Percentiles rank a stretch among this genome's conserved stretches.
These are phyloP conservation scores for Paramecium tetraurelia DNA, from an alignment of 73 alveolate genomes.

Conservation along the genomic window DNA sequence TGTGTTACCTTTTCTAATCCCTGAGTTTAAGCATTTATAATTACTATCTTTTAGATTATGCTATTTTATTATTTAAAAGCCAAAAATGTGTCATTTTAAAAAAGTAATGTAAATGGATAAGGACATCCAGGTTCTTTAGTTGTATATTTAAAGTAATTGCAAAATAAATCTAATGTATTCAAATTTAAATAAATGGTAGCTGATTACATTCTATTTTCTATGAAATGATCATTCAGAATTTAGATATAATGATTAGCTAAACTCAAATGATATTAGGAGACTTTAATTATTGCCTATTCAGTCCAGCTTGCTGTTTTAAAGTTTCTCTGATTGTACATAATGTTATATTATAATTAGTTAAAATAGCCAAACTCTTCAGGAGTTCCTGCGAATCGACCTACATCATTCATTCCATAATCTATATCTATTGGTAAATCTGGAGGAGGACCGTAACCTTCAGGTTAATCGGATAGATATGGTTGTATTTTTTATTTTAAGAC, in stretches of 20 bases:
- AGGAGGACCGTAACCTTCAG: background rate
- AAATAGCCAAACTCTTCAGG: conserved; percentile 17
- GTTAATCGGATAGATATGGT: background rate
- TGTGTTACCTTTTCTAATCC: background rate
- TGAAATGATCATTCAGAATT: background rate
- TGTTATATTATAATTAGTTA: background rate
- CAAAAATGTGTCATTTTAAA: background rate
- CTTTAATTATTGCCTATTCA: background rate
- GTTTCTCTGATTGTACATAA: background rate
- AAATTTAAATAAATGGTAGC: background rate
- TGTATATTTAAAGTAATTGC: background rate
- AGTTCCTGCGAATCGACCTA: background rate
- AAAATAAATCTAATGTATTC: background rate
- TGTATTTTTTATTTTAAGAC: background rate
- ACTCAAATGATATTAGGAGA: background rate
- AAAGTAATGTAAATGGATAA: background rate
- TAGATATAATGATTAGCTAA: background rate
- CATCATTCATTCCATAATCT: background rate
- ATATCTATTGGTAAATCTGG: background rate
- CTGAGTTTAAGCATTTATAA: background rate
- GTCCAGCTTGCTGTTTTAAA: background rate
- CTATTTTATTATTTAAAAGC: background rate
- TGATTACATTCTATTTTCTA: background rate
- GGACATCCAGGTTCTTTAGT: background rate
- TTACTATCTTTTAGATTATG: background rate